phyloP scores from a whole-genome alignment of 2,329 filamentous ascomycete species.

The Trichoderma oligosporum region DNA sequence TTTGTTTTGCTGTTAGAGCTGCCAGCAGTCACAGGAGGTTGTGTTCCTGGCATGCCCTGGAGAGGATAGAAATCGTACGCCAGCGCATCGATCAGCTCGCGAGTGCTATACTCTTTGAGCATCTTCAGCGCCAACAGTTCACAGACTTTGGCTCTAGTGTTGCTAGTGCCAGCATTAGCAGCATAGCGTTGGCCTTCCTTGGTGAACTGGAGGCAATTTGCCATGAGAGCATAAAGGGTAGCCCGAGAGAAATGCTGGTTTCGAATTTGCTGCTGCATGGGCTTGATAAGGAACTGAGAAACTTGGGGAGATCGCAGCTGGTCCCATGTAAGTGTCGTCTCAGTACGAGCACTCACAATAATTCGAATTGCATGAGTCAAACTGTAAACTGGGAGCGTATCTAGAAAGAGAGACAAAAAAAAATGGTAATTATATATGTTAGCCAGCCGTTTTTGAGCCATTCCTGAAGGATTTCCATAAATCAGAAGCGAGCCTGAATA shows the following conservation, averaged over 20 bases:
- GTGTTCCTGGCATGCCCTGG: slow-evolving; percentile 64
- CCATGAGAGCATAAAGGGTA: slow-evolving; percentile 84
- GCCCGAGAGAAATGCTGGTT: slow-evolving; percentile 79
- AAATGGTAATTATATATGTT: not conserved
- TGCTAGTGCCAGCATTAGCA: slow-evolving; percentile 78
- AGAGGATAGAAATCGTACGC: slow-evolving; percentile 94
- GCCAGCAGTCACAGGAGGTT: slow-evolving; percentile 35
- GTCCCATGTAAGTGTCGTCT: slow-evolving; percentile 91
- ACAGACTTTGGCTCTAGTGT: slow-evolving; percentile 81
- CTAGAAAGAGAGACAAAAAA: slow-evolving; percentile 42
- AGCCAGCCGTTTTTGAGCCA: not conserved
- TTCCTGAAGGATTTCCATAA: not conserved
- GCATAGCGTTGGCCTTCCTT: slow-evolving; percentile 82
- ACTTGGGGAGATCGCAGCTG: slow-evolving; percentile 93
- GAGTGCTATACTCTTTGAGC: slow-evolving; percentile 81
- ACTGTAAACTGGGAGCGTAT: slow-evolving; percentile 82
- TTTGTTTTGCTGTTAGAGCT: slow-evolving; percentile 40
- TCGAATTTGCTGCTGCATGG: slow-evolving; percentile 86
- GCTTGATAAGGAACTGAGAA: slow-evolving; percentile 92
- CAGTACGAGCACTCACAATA: slow-evolving; percentile 77
- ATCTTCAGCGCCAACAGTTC: slow-evolving; percentile 87
- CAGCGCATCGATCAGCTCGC: slow-evolving; percentile 88
- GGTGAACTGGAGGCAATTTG: slow-evolving; percentile 87
- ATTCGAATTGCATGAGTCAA: slow-evolving; percentile 87
- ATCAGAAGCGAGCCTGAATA: not conserved